Conservation (phyloP, 257 asterid species). For the Capsicum chinense region DNA sequence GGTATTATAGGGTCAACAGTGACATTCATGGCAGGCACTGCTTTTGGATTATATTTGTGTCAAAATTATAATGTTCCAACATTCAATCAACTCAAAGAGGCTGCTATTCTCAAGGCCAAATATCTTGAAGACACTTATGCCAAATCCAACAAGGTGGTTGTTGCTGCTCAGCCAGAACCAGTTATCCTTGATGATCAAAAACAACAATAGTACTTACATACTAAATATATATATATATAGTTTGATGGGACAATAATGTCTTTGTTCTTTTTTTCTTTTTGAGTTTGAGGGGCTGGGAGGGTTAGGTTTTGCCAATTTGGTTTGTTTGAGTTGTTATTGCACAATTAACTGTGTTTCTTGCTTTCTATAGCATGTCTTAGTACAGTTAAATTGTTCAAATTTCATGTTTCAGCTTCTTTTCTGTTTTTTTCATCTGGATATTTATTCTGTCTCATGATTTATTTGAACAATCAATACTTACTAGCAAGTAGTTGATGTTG, state of each 20-base stretch:
- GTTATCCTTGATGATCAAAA: background rate
- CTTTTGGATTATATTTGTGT: conserved; percentile 11
- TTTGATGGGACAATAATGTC: background rate
- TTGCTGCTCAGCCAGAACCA: background rate
- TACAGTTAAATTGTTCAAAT: background rate
- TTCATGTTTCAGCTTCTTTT: background rate
- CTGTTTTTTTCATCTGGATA: background rate
- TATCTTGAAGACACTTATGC: background rate
- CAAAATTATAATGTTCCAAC: conserved; percentile 19
- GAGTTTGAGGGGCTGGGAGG: background rate
- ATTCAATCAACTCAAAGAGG: background rate
- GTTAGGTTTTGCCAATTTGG: background rate
- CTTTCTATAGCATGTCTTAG: background rate
- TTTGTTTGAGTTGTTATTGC: background rate
- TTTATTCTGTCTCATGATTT: no score
- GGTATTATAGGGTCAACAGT: background rate
- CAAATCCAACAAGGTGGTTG: background rate
- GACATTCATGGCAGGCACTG: conserved; percentile 5
- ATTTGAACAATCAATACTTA: no score
- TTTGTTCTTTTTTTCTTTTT: background rate
- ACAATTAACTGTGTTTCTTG: background rate
- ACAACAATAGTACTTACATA: background rate
- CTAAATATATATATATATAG: background rate
- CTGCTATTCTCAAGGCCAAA: conserved; percentile 2
- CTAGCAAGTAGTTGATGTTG: no score